phyloP scores from a whole-genome alignment of 352 stramenopile genomes.

The Phytophthora macrochlamydospora region DNA sequence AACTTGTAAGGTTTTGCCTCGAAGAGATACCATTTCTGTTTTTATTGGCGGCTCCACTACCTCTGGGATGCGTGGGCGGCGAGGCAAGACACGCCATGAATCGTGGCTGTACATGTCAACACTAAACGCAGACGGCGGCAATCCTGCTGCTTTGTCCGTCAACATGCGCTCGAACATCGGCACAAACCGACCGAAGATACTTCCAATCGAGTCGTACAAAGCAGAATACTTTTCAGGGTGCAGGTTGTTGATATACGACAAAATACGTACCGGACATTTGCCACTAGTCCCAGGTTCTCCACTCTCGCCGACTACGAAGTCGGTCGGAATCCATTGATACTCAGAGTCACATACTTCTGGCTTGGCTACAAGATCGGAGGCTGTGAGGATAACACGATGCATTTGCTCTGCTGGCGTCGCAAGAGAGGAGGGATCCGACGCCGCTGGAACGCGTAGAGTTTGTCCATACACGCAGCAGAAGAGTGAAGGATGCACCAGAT shows the following conservation, averaged over 20 bases:
- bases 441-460: conserved; percentile 16
- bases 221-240: conserved; percentile 28
- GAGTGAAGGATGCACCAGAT: conserved; percentile 67
- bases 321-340: conserved; percentile 55
- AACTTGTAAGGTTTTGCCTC: conserved; percentile 35
- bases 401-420: conserved; percentile 32
- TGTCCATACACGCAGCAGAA: conserved; percentile 58
- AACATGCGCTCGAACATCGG: conserved; percentile 45
- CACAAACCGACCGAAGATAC: conserved; percentile 42
- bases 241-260: conserved; percentile 67
- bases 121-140: not conserved
- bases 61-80: conserved; percentile 18
- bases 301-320: conserved; percentile 26
- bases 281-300: conserved; percentile 5
- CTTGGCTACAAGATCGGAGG: conserved; percentile 14
- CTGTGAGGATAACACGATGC: conserved; percentile 30
- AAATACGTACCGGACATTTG: conserved; percentile 12
- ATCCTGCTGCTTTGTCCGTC: not conserved
- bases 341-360: conserved; percentile 3
- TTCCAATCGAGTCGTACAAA: conserved; percentile 40
- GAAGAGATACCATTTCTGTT: conserved; percentile 10
- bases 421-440: not conserved
- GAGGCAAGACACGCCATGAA: conserved; percentile 9
- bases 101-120: conserved; percentile 23
- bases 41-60: not conserved